Evolutionary conservation across 306 rosid species (phyloP).

Genomic region (Spatholobus suberectus): DNA sequence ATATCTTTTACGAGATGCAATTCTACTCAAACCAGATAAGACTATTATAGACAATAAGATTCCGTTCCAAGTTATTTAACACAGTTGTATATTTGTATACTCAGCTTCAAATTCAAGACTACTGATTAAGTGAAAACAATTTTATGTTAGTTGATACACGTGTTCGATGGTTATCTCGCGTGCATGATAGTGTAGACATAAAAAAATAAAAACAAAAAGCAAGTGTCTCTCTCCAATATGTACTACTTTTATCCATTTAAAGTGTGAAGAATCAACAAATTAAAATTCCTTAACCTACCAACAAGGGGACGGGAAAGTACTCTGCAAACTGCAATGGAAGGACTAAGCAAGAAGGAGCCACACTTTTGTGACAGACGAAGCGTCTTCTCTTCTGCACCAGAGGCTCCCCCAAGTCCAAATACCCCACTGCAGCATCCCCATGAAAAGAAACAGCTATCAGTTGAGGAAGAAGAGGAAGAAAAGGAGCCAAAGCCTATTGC

Average conservation of each 20-base stretch:
- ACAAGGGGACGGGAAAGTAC: slow-evolving; percentile 15
- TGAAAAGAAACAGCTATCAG: slow-evolving; percentile 46
- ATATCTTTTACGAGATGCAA: no score
- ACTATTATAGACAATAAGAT: no score
- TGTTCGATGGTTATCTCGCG: no score
- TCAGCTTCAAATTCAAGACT: no score
- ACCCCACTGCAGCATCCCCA: slow-evolving; percentile 60
- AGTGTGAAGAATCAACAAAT: slow-evolving; percentile 35
- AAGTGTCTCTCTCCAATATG: slow-evolving; percentile 32
- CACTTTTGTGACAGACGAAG: slow-evolving; percentile 7
- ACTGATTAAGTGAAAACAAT: no score
- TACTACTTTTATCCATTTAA: slow-evolving; percentile 42
- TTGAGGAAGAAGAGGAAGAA: slow-evolving; percentile 53
- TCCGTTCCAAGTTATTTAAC: no score
- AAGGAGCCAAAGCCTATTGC: slow-evolving; percentile 37
- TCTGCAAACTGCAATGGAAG: slow-evolving; percentile 54
- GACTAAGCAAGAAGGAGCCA: slow-evolving; percentile 38
- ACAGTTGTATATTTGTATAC: no score
- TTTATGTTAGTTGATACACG: no score
- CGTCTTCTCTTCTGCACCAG: slow-evolving; percentile 35
- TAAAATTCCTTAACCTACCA: slow-evolving; percentile 35
- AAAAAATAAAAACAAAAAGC: slow-evolving; percentile 3
- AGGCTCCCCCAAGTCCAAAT: slow-evolving; percentile 59
- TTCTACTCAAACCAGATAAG: no score
- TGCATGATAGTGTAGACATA: background rate